Base-by-base conservation (phyloP, 352 stramenopile species). In the Pythium oligandrum region DNA sequence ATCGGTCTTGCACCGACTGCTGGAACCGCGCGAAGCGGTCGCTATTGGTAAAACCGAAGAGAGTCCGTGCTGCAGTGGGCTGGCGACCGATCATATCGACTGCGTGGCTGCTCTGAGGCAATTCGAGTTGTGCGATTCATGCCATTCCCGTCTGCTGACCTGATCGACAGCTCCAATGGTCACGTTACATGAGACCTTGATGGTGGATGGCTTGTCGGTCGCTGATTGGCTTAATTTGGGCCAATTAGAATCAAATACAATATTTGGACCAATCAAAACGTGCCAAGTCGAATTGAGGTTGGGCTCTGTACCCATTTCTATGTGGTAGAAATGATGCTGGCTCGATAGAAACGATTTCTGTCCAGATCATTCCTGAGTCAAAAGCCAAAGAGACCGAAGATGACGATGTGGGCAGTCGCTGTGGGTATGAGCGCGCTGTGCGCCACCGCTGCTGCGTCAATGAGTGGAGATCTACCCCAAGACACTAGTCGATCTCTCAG, bases 261-360 rank as follows among this genome's bases (percentile, higher is more conserved):
- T 17, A 32, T 37, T 35, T 32, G 9, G 44, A 30, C 56, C 48
- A 62, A 62, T 62, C 32, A 55, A 50, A 44, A 44, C 2, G 9
- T 62, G 55, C 48, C 55, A 62, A 47, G 48, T 17, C 55, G 40
- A 38, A 63, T 49, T 65, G 51, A 37, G 48, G 33, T 39, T 36
- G n/a, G 7, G 17, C 39, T 61, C 57, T 8, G 12, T 42, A 8
- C 38, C 12, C 38, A 12, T 42, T 12, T 42, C 12, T 12, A 12
- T 12, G 12, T 0, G 12, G 12, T 12, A 42, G 38, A 12, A 12
- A 12, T 42, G 38, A 42, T 42, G 12, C 38, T 12, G 7, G 7
- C 38, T 42, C 7, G 7, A 42, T 26, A 26, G 17, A 26, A 26
- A 26, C 17, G 17, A 26, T 26, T 26, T 26, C 17, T 26, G 17